phyloP scores from a whole-genome alignment of 441 rosid genomes.

The Eruca vesicaria region DNA sequence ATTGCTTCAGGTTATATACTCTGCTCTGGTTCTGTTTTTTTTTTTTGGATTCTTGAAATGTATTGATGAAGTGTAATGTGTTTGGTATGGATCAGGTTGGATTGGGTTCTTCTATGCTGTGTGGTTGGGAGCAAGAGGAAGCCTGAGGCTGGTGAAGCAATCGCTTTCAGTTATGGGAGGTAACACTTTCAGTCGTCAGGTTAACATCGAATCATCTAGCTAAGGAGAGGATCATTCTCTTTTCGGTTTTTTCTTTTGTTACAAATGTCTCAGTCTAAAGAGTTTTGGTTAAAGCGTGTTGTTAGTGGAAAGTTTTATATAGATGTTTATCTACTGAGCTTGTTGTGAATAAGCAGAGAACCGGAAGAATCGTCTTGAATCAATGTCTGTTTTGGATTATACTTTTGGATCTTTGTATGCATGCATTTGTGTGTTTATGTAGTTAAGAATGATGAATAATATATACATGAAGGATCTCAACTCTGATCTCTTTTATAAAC shows the following conservation, averaged over 20 bases:
- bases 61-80: slow-evolving; percentile 3
- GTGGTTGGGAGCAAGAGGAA: slow-evolving; percentile 74
- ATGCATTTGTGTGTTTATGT: slow-evolving; percentile 11
- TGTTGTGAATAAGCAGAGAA: slow-evolving; percentile 19
- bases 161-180: slow-evolving; percentile 55
- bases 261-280: not conserved
- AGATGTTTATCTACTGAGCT: not conserved
- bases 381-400: not conserved
- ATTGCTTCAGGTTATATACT: slow-evolving; percentile 60
- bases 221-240: not conserved
- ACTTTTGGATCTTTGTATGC: not conserved
- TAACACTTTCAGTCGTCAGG: slow-evolving; percentile 47
- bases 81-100: slow-evolving; percentile 75
- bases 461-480: no score
- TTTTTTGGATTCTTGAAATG: not conserved
- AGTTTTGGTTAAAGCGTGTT: slow-evolving; percentile 25
- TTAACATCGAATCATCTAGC: slow-evolving; percentile 9
- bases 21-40: slow-evolving; percentile 13
- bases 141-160: slow-evolving; percentile 57
- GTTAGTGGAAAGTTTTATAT: slow-evolving; percentile 10
- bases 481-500: no score
- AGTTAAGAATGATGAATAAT: no score
- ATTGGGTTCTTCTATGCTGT: slow-evolving; percentile 69
- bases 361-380: not conserved
- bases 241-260: no score